These are phyloP conservation scores for Cryptococcus depauperatus DNA, from an alignment of 1,284 basidiomycete species.

Conservation along the genomic window DNA sequence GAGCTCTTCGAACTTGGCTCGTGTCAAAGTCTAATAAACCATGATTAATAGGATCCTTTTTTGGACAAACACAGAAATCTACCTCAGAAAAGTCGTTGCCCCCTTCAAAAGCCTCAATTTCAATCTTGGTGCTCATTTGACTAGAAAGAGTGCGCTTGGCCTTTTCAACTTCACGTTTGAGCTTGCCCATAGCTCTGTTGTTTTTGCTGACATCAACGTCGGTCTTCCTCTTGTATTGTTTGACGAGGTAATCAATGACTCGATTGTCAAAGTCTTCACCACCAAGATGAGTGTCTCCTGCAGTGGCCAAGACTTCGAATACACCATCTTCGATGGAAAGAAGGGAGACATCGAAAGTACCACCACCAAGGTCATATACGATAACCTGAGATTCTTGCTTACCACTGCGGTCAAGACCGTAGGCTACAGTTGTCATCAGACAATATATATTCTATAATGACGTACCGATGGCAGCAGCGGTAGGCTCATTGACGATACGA, in stretches of 20 bases:
- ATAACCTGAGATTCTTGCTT: constrained; percentile 89
- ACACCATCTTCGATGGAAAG: constrained; percentile 94
- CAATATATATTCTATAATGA: not conserved
- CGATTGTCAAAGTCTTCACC: constrained; percentile 99
- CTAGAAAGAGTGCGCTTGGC: constrained; percentile 92
- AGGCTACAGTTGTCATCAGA: constrained; percentile 50
- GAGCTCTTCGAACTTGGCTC: constrained; percentile 97
- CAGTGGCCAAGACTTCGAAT: constrained; percentile 94
- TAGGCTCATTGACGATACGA: constrained; percentile 98
- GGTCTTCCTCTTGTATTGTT: constrained; percentile 91
- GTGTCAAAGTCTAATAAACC: constrained; percentile 57
- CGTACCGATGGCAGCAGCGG: constrained; percentile 70
- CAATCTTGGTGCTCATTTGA: constrained; percentile 63
- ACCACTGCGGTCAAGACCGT: constrained; percentile 92
- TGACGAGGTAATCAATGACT: constrained; percentile 83
- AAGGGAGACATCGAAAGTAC: constrained; percentile 97
- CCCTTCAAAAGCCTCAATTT: constrained; percentile 78
- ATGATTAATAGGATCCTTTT: too few species aligned
- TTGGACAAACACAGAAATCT: constrained; percentile 45
- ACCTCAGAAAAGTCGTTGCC: constrained; percentile 92
- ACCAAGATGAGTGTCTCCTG: constrained; percentile 97
- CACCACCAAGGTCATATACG: constrained; percentile 96
- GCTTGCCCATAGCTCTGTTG: constrained; percentile 86
- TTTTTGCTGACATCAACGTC: constrained; percentile 80
- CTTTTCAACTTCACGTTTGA: constrained; percentile 97